Base-by-base conservation (phyloP, 371 early-diverging fungal genomes). In the Actinomortierella wolfii region DNA sequence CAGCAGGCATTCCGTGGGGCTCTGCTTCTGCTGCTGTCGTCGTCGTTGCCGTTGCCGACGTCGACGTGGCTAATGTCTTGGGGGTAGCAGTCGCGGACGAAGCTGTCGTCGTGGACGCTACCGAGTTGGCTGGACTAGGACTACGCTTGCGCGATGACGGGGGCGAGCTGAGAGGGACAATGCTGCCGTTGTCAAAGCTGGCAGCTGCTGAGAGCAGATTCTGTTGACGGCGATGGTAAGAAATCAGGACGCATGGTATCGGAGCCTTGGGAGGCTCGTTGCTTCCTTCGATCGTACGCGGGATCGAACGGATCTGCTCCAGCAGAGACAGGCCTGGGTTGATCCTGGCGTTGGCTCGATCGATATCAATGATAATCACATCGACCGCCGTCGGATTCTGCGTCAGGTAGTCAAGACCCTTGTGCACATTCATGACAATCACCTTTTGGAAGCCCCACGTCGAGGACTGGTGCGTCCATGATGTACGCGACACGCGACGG, bases 331-430 rank as follows among this genome's bases (percentile, higher is more conserved):
- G 43, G 0, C 74, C 74, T 0, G 74, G 74, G 40, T 73, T 63
- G 54, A 67, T 44, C 45, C 51, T 66, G 51, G 60, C 57, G 46
- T 73, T 67, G 7, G 63, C 56, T 24, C 59, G 61, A 39, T 73
- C 74, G 2, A 73, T 51, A 42, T 73, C 74, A 21, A 73, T 63
- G 63, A 73, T 50, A 60, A 73, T 73, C 54, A 73, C 51, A 20
- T 73, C 74, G 14, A 60, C 57, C 6, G 43, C 53, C 50, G 54
- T 57, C 0, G 64, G 67, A 23, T 73, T 61, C 45, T 63, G 62
- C 2, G 18, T 50, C 20, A 73, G 42, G 34, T 56, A 73, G 0
- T 73, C 67, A 17, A 73, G 34, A 7, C 67, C 74, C 50, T 67
- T 73, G 13, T 51, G 62, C 7, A 67, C 60, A 25, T 63, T 67